Evolutionary conservation across 495 filamentous ascomycete species (phyloP).

Genomic region (Aspergillus sclerotiicarbonarius): DNA sequence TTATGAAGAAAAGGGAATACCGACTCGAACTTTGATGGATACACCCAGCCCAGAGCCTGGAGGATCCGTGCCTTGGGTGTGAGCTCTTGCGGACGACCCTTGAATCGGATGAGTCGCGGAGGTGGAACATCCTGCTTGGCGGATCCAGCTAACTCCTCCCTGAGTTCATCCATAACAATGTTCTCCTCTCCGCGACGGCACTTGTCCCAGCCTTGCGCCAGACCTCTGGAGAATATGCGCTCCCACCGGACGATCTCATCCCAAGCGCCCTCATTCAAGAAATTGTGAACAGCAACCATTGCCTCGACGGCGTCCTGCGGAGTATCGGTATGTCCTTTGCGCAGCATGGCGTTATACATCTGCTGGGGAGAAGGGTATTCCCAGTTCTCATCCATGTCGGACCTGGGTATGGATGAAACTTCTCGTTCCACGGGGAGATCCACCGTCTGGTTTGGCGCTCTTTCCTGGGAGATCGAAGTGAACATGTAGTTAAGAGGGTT

Average conservation of each 20-base stretch:
- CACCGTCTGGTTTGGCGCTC: constrained; percentile 66
- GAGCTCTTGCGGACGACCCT: constrained; percentile 81
- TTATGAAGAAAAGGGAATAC: constrained; percentile 21
- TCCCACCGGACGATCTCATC: constrained; percentile 92
- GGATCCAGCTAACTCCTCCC: constrained; percentile 39
- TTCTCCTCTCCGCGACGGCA: constrained; percentile 72
- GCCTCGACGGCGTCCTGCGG: constrained; percentile 89
- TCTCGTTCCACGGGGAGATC: constrained; percentile 75
- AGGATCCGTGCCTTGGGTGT: constrained; percentile 86
- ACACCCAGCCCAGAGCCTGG: constrained; percentile 71
- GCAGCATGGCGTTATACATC: constrained; percentile 97
- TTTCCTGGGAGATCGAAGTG: constrained; percentile 72
- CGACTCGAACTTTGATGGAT: constrained; percentile 75
- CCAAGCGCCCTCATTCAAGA: constrained; percentile 97
- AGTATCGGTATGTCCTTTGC: constrained; percentile 94
- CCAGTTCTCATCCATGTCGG: constrained; percentile 74
- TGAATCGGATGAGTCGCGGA: constrained; percentile 74
- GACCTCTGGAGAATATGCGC: constrained; percentile 70
- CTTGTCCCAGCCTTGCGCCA: constrained; percentile 67
- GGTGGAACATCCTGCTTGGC: constrained; percentile 45
- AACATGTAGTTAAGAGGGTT: constrained; percentile 99
- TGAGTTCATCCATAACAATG: constrained; percentile 38
- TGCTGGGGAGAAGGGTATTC: constrained; percentile 98
- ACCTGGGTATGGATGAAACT: constrained; percentile 80
- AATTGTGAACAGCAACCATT: constrained; percentile 98